Base-by-base conservation (phyloP, 2,329 filamentous ascomycete genomes). In the Lasiodiplodia sp. region DNA sequence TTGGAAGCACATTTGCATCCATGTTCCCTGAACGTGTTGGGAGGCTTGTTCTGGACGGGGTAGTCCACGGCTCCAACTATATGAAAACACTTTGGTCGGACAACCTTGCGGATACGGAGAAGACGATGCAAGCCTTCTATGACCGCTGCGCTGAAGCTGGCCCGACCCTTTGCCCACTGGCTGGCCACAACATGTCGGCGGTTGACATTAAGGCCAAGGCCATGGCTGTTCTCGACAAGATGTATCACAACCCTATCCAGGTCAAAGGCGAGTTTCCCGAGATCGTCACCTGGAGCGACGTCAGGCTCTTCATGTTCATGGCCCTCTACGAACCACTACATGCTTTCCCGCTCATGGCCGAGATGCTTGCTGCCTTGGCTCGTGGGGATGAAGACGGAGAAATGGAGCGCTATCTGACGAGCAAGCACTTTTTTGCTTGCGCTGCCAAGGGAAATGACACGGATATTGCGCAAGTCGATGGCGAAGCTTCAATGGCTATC, bases 21-120 rank as follows among this genome's bases (percentile, higher is more conserved):
- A 79, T 81, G 78, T 79, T 75, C 55, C 78, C 79, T 3, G 72
- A 78, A 23, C 76, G 78, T n/a, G 74, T 80, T 12, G 75, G 75
- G 1, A 74, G 77, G 16, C 23, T 78, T 11, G 69, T 80, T 8
- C 71, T 86, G 0, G 84, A 86, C 70, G 84, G 83, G 4, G 81
- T 85, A 4, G 80, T 83, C 2, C 81, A 83, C 67, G 73, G 77
- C 1, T 73, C 78, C 16, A 77, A 81, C 70, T 83, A 80, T 68
- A 72, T 73, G 63, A 66, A 75, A 21, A 75, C 74, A 3, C 70
- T 79, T 4, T 82, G 80, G 65, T 76, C 76, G 18, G 76, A 79
- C 63, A 83, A 80, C 68, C 72, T 86, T 5, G 66, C 76, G 11
- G 82, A 85, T 69, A 78, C 81, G 4, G 82, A 85, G 68, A 82